Percentiles rank a stretch among this genome's conserved stretches.
phyloP scores from a whole-genome alignment of 1,284 basidiomycete genomes.

The Ganoderma meredithae region DNA sequence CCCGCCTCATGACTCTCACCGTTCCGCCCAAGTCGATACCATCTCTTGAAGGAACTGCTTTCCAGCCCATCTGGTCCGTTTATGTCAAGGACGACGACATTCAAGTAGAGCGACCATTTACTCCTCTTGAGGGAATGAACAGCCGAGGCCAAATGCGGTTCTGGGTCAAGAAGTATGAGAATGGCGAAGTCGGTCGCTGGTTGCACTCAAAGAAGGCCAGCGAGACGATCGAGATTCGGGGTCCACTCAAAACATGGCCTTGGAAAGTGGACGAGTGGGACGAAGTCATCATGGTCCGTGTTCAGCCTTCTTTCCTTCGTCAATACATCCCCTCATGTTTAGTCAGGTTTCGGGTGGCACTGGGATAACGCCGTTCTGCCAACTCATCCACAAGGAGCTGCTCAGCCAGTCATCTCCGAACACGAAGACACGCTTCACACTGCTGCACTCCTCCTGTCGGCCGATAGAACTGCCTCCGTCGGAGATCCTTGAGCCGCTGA shows the following conservation, averaged over 20 bases:
- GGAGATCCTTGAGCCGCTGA: slow-evolving; percentile 59
- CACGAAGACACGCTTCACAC: slow-evolving; percentile 62
- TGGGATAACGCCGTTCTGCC: slow-evolving; percentile 83
- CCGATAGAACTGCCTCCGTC: slow-evolving; percentile 72
- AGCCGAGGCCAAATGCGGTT: slow-evolving; percentile 67
- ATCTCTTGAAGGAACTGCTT: slow-evolving; percentile 31
- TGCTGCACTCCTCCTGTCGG: slow-evolving; percentile 73
- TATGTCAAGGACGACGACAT: slow-evolving; percentile 88
- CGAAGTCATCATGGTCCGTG: slow-evolving; percentile 77
- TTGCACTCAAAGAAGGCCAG: slow-evolving; percentile 74
- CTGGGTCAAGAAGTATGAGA: slow-evolving; percentile 82
- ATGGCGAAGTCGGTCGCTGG: slow-evolving; percentile 86
- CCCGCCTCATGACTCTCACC: slow-evolving; percentile 61
- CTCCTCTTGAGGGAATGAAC: slow-evolving; percentile 76
- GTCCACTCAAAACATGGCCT: slow-evolving; percentile 77
- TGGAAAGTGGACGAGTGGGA: slow-evolving; percentile 73
- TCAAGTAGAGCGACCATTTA: slow-evolving; percentile 89
- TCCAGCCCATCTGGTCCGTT: slow-evolving; percentile 72
- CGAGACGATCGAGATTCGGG: slow-evolving; percentile 78
- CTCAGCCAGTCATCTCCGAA: slow-evolving; percentile 47
- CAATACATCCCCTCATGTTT: slow-evolving; percentile 8
- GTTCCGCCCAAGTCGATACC: slow-evolving; percentile 57
- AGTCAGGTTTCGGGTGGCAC: slow-evolving; percentile 83
- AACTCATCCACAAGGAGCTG: slow-evolving; percentile 55
- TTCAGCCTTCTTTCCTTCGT: background rate